Base-by-base conservation (phyloP, 805 yeast species). In the Candida nitratophila region DNA sequence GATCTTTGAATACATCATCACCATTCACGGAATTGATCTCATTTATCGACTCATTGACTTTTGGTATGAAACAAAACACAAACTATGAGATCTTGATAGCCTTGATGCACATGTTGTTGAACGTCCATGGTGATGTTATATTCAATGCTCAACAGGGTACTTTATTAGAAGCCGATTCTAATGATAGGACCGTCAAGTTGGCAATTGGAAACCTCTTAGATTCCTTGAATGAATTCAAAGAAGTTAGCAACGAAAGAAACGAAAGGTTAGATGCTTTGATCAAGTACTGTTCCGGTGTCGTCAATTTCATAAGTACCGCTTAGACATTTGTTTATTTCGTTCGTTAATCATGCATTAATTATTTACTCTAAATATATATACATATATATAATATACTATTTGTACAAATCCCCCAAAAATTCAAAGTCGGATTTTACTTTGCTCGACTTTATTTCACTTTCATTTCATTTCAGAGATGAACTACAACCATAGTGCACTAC, bases 61-160 rank as follows among this genome's bases (percentile, higher is more conserved):
- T 61, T 39, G 95, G 91, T 1, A 59, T 86, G 39, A 51, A 58
- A 7, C 48, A 69, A 6, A 84, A 84, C 46, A 60, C 50, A 15
- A 79, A 89, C 62, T 80, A 76, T 59, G 99, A 93, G 52, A 65
- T 91, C 16, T 74, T 81, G 43, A 89, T 88, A 59, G 95, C 96
- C 1, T 76, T 88, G 63, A 79, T 86, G 73, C 70, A 80, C 17
- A 71, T 88, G 70, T 71, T 90, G 43, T 70, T 88, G 48, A 79
- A 77, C 56, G 75, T 75, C 40, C 99, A 93, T 63, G 90, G 91
- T 22, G 98, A 91, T 60, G 79, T 86, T 7, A 66, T 93, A 29
- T 61, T 53, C 43, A 48, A 46, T 14, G 50, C 55, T 30, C 50
- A 51, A 30, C 51, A 54, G 40, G 29, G 39, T 31, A 16, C 39